Percentiles rank a stretch among this genome's conserved stretches.
phyloP scores from a whole-genome alignment of 1,284 basidiomycete species.

The Malassezia sympodialis region DNA sequence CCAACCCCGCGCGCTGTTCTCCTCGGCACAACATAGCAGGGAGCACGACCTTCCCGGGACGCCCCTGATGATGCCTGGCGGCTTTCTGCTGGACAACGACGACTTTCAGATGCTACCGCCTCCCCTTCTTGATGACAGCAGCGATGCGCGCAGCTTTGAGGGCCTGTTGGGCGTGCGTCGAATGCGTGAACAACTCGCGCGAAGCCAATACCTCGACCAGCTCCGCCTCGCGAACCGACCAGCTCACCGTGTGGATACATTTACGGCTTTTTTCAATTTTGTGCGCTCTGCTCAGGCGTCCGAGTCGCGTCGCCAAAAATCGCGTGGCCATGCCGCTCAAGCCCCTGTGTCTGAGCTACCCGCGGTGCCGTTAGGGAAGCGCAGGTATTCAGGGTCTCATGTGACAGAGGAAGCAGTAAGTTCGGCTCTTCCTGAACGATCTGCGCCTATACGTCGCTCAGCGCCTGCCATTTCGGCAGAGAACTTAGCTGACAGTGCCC shows the following conservation, averaged over 20 bases:
- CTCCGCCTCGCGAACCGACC: slow-evolving; percentile 37
- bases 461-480: background rate
- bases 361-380: background rate
- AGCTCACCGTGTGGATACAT: slow-evolving; percentile 34
- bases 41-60: slow-evolving; percentile 33
- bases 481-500: background rate
- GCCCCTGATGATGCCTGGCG: slow-evolving; percentile 44
- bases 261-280: slow-evolving; percentile 41
- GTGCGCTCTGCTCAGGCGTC: slow-evolving; percentile 43
- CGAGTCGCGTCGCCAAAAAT: slow-evolving; percentile 14
- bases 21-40: background rate
- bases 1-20: too few species aligned
- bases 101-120: slow-evolving; percentile 39
- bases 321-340: background rate
- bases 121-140: slow-evolving; percentile 34
- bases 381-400: background rate
- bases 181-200: slow-evolving; percentile 34
- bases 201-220: slow-evolving; percentile 28
- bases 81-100: slow-evolving; percentile 32
- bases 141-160: slow-evolving; percentile 30
- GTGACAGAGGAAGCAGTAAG: background rate
- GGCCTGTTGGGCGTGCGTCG: slow-evolving; percentile 38
- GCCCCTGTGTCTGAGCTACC: background rate
- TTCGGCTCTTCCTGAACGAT: background rate
- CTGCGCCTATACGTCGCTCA: background rate